Conservation (phyloP, 345 rosid genomes). For the Lepidium sativum region DNA sequence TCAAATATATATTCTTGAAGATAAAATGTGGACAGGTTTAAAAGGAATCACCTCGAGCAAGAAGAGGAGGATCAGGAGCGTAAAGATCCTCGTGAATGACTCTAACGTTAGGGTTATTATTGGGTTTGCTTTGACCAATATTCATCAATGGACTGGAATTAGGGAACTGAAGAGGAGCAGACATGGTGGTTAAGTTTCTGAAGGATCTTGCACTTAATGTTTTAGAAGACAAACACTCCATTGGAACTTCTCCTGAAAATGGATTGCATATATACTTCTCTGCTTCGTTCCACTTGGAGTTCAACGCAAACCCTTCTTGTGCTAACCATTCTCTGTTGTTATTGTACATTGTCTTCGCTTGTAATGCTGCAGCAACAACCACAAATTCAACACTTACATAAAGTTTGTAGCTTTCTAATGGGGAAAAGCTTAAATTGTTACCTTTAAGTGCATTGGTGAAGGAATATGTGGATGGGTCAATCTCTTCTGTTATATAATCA, state of each 20-base stretch:
- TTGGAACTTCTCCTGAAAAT: slow-evolving; percentile 94
- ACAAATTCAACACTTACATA: neutral
- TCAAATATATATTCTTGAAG: neutral
- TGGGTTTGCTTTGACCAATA: slow-evolving; percentile 30
- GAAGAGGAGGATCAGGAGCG: slow-evolving; percentile 17
- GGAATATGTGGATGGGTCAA: slow-evolving; percentile 89
- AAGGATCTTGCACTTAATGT: slow-evolving; percentile 72
- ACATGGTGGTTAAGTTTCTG: slow-evolving; percentile 47
- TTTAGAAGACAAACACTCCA: slow-evolving; percentile 92
- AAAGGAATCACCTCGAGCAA: slow-evolving; percentile 12
- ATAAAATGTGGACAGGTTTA: neutral
- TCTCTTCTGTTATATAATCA: slow-evolving; percentile 78
- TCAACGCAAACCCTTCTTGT: slow-evolving; percentile 73
- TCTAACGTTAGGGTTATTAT: slow-evolving; percentile 12
- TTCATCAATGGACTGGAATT: slow-evolving; percentile 14
- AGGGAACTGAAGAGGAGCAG: slow-evolving; percentile 67
- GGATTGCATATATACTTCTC: slow-evolving; percentile 96
- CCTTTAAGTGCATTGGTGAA: slow-evolving; percentile 88
- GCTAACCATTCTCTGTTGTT: slow-evolving; percentile 54
- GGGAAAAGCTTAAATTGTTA: slow-evolving; percentile 2
- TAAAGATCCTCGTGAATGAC: slow-evolving; percentile 27
- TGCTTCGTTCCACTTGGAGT: slow-evolving; percentile 96
- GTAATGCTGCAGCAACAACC: slow-evolving; percentile 50
- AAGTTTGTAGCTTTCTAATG: neutral
- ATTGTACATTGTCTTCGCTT: slow-evolving; percentile 50